A percentile compares a stretch with the other conserved stretches of the same genome.
phyloP scores from a whole-genome alignment of 495 filamentous ascomycete species.

The Podospora pseudopauciseta region DNA sequence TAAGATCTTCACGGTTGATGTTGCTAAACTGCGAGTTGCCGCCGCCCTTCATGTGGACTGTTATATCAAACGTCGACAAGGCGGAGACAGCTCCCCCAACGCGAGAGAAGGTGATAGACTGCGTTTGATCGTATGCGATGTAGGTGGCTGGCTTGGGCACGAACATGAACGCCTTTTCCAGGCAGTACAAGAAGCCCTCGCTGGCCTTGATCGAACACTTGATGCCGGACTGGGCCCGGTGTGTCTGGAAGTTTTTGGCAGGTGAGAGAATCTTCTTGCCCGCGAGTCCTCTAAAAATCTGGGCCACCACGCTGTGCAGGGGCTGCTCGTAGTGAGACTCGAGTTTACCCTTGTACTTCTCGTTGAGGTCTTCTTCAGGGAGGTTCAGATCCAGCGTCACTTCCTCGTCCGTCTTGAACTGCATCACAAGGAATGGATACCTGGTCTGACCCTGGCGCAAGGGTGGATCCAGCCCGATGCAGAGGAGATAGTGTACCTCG shows the following conservation, averaged over 20 bases:
- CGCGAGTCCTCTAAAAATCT: conserved; percentile 89
- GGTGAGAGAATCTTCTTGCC: conserved; percentile 92
- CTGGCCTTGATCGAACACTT: conserved; percentile 99
- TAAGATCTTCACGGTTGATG: conserved; percentile 97
- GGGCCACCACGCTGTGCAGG: conserved; percentile 83
- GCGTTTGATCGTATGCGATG: conserved; percentile 86
- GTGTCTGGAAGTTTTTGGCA: conserved; percentile 87
- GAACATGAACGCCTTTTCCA: conserved; percentile 98
- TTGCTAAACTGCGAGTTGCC: conserved; percentile 95
- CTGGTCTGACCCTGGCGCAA: conserved; percentile 96
- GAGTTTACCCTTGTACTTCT: conserved; percentile 87
- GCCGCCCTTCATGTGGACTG: conserved; percentile 73
- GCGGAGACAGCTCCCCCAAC: conserved; percentile 92
- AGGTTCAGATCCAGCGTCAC: conserved; percentile 96
- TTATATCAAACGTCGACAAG: conserved; percentile 94
- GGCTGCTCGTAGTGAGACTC: conserved; percentile 85
- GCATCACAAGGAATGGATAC: conserved; percentile 99
- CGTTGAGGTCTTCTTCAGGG: conserved; percentile 77
- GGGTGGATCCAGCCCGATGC: conserved; percentile 91
- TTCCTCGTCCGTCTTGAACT: conserved; percentile 97
- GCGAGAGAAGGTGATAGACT: conserved; percentile 88
- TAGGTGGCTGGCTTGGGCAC: conserved; percentile 98
- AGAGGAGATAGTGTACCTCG: conserved; percentile 90
- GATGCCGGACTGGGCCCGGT: conserved; percentile 90
- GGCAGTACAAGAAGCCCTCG: conserved; percentile 92